Conservation (phyloP, 2,329 filamentous ascomycete genomes). For the Leptographium wingfieldii region DNA sequence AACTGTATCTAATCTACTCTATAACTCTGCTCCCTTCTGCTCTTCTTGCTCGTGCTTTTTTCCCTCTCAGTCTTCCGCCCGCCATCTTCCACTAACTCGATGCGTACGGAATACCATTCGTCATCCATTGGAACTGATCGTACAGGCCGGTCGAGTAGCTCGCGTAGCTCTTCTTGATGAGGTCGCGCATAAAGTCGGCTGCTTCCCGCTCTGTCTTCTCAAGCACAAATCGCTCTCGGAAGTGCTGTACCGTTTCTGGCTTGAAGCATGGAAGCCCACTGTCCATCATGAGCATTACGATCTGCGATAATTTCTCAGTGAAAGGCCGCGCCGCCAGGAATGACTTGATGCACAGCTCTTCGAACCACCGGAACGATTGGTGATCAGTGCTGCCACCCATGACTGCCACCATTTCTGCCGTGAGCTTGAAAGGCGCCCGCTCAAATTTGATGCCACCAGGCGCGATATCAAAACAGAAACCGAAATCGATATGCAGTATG, state of each 20-base stretch:
- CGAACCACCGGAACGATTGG: constrained; percentile 89
- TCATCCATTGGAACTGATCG: constrained; percentile 72
- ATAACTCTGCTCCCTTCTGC: background rate
- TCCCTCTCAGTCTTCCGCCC: background rate
- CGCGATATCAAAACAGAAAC: constrained; percentile 98
- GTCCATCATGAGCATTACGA: constrained; percentile 91
- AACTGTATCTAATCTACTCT: background rate
- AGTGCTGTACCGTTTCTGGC: constrained; percentile 84
- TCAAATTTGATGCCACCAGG: constrained; percentile 96
- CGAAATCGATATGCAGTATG: constrained; percentile 97
- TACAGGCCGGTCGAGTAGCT: constrained; percentile 92
- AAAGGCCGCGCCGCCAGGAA: constrained; percentile 83
- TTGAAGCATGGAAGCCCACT: constrained; percentile 96
- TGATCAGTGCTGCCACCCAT: constrained; percentile 83
- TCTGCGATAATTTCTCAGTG: constrained; percentile 76
- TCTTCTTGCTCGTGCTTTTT: background rate
- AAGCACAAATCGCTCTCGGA: constrained; percentile 82
- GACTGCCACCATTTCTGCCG: constrained; percentile 94
- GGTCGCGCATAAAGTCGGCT: constrained; percentile 80
- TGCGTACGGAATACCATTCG: constrained; percentile 14
- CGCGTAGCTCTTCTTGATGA: constrained; percentile 80
- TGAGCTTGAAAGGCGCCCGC: constrained; percentile 95
- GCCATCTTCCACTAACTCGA: constrained; percentile 9
- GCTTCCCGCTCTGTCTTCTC: constrained; percentile 88
- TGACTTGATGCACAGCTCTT: constrained; percentile 89